A percentile compares a stretch with the other conserved stretches of the same genome.
Conservation (phyloP, 805 yeast species). For the Alloascoidea africana region DNA sequence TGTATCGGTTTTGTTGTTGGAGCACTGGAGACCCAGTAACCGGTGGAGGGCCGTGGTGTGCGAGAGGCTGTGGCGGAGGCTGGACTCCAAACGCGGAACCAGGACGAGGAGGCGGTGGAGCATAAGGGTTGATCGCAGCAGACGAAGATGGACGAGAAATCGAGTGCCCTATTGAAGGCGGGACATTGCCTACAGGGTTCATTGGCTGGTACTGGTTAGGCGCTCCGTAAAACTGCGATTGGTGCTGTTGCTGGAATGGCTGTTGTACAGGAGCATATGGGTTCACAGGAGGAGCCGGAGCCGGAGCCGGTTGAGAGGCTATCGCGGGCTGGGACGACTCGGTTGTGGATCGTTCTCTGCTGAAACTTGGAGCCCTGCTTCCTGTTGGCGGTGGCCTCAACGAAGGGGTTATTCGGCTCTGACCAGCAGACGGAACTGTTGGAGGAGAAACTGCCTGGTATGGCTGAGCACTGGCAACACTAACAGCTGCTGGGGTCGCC, state of each 20-base stretch:
- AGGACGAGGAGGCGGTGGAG: neutral
- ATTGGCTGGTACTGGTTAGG: constrained; percentile 3
- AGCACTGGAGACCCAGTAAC: constrained; percentile 5
- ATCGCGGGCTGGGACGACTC: constrained; percentile 6
- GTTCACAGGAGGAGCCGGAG: constrained; percentile 13
- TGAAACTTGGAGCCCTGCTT: constrained; percentile 5
- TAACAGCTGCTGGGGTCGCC: constrained; percentile 11
- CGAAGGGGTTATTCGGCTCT: constrained; percentile 14
- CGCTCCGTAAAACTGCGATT: constrained; percentile 3
- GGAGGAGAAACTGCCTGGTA: constrained; percentile 11
- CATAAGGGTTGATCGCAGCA: neutral
- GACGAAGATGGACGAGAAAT: neutral
- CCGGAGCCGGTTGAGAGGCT: constrained; percentile 7
- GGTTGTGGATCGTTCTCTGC: constrained; percentile 4
- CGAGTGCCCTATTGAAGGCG: no score
- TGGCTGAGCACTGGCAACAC: constrained; percentile 8
- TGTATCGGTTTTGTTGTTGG: constrained; percentile 9
- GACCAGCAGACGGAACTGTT: constrained; percentile 43
- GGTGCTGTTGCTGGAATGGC: constrained; percentile 3
- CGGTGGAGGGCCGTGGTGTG: neutral
- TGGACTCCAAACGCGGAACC: neutral
- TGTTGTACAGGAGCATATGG: constrained; percentile 10
- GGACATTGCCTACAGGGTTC: no score
- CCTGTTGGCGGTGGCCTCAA: constrained; percentile 19
- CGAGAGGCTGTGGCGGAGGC: neutral